Base-by-base conservation (phyloP, 768 basidiomycete species). In the Xerocomus spinulosus region DNA sequence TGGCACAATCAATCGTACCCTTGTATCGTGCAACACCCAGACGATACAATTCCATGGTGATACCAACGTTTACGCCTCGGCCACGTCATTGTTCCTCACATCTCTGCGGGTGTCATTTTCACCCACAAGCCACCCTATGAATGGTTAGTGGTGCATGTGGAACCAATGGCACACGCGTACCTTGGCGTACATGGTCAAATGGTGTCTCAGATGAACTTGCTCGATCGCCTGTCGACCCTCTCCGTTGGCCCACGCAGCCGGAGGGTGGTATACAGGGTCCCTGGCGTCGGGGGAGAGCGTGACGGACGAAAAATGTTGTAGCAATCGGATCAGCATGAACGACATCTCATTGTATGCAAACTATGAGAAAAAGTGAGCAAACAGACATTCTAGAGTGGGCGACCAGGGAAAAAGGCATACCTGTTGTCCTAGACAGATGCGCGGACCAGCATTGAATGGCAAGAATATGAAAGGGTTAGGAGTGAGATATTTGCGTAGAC, bases 61-160 rank as follows among this genome's bases (percentile, higher is more conserved):
- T n/a, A n/a, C n/a, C n/a, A n/a, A n/a, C n/a, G n/a, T n/a, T n/a
- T n/a, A n/a, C n/a, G n/a, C n/a, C n/a, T n/a, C n/a, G n/a, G n/a
- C n/a, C n/a, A n/a, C n/a, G n/a, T n/a, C n/a, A n/a, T n/a, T 4
- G 38, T 9, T n/a, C 15, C n/a, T 42, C 40, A 59, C 3, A 9
- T 20, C 3, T 69, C 64, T 2, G 52, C 59, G 36, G 65, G 58
- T 17, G 56, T 59, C 75, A 75, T 73, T 46, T 60, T 71, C 25
- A 74, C 66, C 75, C 76, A 77, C 18, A 77, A 50, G 10, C 76
- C 76, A 2, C 73, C 74, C 74, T 75, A 33, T 2, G n/a, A 40
- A 25, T 20, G 32, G 10, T 28, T n/a, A n/a, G n/a, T n/a, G n/a
- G n/a, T 9, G 23, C 15, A 24, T 7, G 24, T 9, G 12, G 6